Percentiles rank a stretch among this genome's conserved stretches.
Conservation (phyloP, 1,284 basidiomycete genomes). For the Trametes sp. region DNA sequence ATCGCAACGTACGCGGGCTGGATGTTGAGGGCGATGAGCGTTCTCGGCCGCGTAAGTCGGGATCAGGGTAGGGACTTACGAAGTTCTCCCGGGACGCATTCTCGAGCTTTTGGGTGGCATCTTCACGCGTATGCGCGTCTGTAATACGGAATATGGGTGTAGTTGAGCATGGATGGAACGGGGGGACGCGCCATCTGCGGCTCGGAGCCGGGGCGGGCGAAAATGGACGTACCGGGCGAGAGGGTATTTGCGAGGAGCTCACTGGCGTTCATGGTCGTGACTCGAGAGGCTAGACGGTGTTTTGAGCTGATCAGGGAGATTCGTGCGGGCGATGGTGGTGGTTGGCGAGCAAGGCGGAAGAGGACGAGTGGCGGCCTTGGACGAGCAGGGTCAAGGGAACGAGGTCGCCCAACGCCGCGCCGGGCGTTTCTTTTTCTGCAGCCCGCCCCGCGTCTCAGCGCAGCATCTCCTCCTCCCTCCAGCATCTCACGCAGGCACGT, state of each 20-base stretch:
- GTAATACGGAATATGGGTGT: conserved; percentile 24
- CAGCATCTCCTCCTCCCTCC: neutral
- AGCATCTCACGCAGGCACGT: neutral
- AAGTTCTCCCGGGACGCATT: conserved; percentile 86
- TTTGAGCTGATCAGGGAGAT: conserved; percentile 21
- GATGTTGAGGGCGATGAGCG: conserved; percentile 31
- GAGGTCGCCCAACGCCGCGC: conserved; percentile 13
- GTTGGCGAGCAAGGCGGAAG: conserved; percentile 19
- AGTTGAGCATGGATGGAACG: conserved; percentile 13
- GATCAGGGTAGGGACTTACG: conserved; percentile 54
- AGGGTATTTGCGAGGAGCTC: conserved; percentile 91
- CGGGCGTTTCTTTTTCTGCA: conserved; percentile 25
- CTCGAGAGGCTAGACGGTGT: conserved; percentile 14
- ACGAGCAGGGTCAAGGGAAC: conserved; percentile 31
- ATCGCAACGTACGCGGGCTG: conserved; percentile 91
- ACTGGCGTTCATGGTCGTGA: conserved; percentile 83
- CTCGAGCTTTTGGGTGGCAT: conserved; percentile 89
- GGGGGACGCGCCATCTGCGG: conserved; percentile 29
- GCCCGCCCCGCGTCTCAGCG: conserved; percentile 15
- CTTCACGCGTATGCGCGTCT: conserved; percentile 88
- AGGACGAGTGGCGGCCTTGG: conserved; percentile 29
- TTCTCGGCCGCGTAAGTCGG: conserved; percentile 29
- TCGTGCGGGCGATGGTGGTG: conserved; percentile 28
- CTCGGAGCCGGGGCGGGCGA: conserved; percentile 20
- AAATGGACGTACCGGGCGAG: conserved; percentile 73